Percentiles rank a stretch among this genome's conserved stretches.
Evolutionary conservation across 179 eudicot genomes (phyloP).

Genomic region (Heliamphora pulchella): DNA sequence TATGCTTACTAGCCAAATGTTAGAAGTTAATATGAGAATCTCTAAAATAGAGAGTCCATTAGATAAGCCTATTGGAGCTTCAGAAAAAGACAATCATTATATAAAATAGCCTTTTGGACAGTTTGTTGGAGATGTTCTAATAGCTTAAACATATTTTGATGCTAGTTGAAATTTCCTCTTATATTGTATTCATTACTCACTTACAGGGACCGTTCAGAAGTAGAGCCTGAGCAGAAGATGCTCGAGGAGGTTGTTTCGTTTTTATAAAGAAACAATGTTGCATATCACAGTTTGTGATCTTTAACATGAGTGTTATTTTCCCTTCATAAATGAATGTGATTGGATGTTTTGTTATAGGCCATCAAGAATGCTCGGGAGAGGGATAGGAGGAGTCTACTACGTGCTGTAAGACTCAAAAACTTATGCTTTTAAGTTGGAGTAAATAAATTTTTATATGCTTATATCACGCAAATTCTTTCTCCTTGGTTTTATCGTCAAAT

Average conservation of each 20-base stretch:
- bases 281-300: not conserved
- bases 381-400: conserved; percentile 39
- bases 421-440: not conserved
- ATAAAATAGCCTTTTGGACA: too few species aligned
- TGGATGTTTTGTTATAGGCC: conserved; percentile 26
- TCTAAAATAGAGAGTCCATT: too few species aligned
- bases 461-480: not conserved
- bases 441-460: not conserved
- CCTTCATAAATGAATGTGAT: not conserved
- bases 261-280: not conserved
- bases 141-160: not conserved
- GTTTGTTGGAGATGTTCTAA: too few species aligned
- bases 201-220: conserved; percentile 54
- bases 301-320: not conserved
- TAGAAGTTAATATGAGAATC: too few species aligned
- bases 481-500: not conserved
- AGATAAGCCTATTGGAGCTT: too few species aligned
- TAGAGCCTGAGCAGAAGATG: conserved; percentile 76
- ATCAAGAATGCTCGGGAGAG: conserved; percentile 54
- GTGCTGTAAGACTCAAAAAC: conserved; percentile 32
- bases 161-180: conserved; percentile 4
- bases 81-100: too few species aligned
- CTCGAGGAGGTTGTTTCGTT: conserved; percentile 56
- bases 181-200: not conserved
- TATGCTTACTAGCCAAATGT: not conserved